Percentiles rank a stretch among this genome's conserved stretches.
phyloP scores from a whole-genome alignment of 2,329 filamentous ascomycete species.

The Aspergillus quadrilineatus region DNA sequence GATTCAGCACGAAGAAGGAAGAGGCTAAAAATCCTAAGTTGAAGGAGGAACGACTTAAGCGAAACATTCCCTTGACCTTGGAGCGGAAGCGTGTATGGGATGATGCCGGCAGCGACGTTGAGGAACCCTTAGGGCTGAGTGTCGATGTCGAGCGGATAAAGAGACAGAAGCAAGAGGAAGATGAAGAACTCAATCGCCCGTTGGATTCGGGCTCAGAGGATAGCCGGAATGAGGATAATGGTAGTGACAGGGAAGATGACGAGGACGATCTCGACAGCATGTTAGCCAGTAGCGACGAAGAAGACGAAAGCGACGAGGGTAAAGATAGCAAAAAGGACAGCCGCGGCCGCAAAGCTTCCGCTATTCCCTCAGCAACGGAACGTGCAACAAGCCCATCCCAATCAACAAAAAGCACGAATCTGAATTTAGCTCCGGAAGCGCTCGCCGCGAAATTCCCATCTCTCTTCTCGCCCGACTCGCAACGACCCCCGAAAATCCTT shows the following conservation, averaged over 20 bases:
- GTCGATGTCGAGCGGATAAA: conserved; percentile 52
- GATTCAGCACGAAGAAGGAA: conserved; percentile 76
- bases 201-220: conserved; percentile 37
- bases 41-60: conserved; percentile 68
- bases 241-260: conserved; percentile 30
- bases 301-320: conserved; percentile 52
- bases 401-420: conserved; percentile 58
- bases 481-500: conserved; percentile 74
- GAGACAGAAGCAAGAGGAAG: conserved; percentile 47
- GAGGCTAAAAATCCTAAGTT: conserved; percentile 80
- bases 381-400: conserved; percentile 56
- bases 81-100: conserved; percentile 92
- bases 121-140: conserved; percentile 47
- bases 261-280: conserved; percentile 72
- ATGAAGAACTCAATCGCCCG: conserved; percentile 40
- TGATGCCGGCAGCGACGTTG: conserved; percentile 59
- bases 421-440: conserved; percentile 60
- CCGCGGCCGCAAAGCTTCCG: conserved; percentile 35
- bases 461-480: conserved; percentile 55
- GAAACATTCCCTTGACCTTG: conserved; percentile 76
- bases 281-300: conserved; percentile 59
- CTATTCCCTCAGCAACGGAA: conserved; percentile 41
- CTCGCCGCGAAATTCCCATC: conserved; percentile 61
- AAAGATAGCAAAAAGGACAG: conserved; percentile 45
- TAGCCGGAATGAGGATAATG: conserved; percentile 35